These are phyloP conservation scores for Thalassiosira profunda DNA, from an alignment of 108 stramenopile species.

Conservation along the genomic window DNA sequence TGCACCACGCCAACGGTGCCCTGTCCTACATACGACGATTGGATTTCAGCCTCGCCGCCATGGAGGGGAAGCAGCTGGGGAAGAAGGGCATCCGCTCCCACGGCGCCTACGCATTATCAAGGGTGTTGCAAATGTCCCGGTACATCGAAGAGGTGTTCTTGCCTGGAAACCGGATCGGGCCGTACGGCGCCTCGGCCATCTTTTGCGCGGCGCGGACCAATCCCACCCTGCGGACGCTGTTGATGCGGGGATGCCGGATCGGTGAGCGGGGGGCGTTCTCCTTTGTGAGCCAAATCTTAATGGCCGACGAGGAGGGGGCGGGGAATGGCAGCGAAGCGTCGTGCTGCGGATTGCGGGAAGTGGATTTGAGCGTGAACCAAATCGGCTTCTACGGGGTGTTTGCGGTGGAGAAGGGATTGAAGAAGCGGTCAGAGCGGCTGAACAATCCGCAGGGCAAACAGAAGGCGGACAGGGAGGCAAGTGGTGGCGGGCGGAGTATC, in stretches of 20 bases:
- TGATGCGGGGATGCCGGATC: slow-evolving; percentile 73
- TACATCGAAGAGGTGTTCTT: slow-evolving; percentile 72
- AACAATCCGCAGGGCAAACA: too few species aligned
- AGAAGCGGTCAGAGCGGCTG: background rate
- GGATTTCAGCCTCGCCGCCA: slow-evolving; percentile 69
- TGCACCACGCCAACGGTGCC: slow-evolving; percentile 68
- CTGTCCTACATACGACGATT: slow-evolving; percentile 61
- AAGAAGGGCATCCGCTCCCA: slow-evolving; percentile 68
- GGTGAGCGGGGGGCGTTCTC: slow-evolving; percentile 79
- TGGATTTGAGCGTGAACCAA: slow-evolving; percentile 70
- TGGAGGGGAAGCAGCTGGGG: slow-evolving; percentile 40
- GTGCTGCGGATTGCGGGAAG: slow-evolving; percentile 42
- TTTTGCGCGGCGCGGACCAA: slow-evolving; percentile 66
- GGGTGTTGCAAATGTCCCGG: slow-evolving; percentile 54
- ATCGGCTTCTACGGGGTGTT: slow-evolving; percentile 74
- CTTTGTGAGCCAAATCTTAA: slow-evolving; percentile 56
- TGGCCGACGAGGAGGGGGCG: background rate
- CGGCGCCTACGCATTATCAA: slow-evolving; percentile 77
- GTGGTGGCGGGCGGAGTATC: slow-evolving; percentile 76
- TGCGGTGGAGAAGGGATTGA: slow-evolving; percentile 62
- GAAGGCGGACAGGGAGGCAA: slow-evolving; percentile 46
- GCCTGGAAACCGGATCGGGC: slow-evolving; percentile 70
- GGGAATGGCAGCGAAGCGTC: background rate
- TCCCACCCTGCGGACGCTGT: slow-evolving; percentile 46
- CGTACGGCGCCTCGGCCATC: slow-evolving; percentile 75